Percentiles rank a stretch among this genome's conserved stretches.
Conservation (phyloP, 139 green algal genomes). For the Tetradesmus obliquus region DNA sequence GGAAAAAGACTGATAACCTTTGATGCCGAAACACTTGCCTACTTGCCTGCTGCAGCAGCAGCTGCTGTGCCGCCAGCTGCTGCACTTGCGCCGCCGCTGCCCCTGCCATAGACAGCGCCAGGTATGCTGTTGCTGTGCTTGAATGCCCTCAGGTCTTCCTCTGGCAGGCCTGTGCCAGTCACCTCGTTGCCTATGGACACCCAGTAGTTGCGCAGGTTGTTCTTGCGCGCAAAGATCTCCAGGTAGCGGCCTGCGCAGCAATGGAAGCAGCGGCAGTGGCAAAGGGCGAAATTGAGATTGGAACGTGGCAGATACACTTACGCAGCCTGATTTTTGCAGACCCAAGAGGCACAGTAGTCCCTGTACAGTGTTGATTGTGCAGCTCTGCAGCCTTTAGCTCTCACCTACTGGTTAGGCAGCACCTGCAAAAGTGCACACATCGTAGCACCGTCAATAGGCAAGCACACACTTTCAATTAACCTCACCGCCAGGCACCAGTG, state of each 20-base stretch:
- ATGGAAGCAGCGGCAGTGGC: background rate
- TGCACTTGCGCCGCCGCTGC: background rate
- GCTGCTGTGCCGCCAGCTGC: background rate
- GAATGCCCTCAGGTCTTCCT: constrained; percentile 54
- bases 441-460: no score
- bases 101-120: constrained; percentile 61
- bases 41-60: background rate
- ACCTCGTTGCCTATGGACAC: constrained; percentile 96
- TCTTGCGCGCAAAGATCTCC: constrained; percentile 95
- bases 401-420: no score
- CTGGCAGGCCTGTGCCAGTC: constrained; percentile 76
- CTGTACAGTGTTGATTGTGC: no score
- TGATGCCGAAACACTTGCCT: no score
- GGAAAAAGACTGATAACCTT: no score
- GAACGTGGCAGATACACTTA: no score
- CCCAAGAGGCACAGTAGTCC: no score
- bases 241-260: constrained; percentile 79
- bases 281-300: background rate
- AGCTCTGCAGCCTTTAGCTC: no score
- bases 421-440: no score
- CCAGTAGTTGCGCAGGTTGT: constrained; percentile 96
- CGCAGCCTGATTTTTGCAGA: no score
- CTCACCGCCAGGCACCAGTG: constrained; percentile 78
- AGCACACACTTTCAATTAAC: no score
- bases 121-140: constrained; percentile 53